These are phyloP conservation scores for Plasmodium vivax DNA, from an alignment of 169 alveolate species.

Conservation along the genomic window DNA sequence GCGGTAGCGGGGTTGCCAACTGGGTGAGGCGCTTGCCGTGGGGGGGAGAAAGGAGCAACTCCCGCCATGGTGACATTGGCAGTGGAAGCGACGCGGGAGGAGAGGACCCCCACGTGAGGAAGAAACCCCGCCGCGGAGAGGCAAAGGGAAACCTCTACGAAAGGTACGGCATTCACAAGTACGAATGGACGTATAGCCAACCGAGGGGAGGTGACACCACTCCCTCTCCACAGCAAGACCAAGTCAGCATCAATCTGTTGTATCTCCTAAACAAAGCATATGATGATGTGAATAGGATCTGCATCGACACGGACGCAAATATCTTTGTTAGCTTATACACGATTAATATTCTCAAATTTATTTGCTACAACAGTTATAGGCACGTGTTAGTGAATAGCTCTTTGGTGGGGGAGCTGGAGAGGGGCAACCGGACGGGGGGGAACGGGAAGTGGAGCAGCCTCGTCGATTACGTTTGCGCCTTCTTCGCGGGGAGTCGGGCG, in stretches of 20 bases:
- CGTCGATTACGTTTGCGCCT: conserved; percentile 7
- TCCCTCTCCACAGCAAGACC: neutral
- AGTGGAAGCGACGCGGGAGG: neutral
- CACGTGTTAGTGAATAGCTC: neutral
- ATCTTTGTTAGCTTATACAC: conserved; percentile 22
- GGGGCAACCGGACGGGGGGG: neutral
- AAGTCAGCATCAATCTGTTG: conserved; percentile 20
- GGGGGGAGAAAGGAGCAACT: neutral
- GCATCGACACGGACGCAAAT: conserved; percentile 49
- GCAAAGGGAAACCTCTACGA: conserved; percentile 27
- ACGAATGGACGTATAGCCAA: neutral
- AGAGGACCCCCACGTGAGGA: neutral
- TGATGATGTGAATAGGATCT: conserved; percentile 36
- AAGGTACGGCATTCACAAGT: conserved; percentile 40
- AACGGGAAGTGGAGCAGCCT: neutral
- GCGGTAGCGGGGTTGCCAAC: neutral
- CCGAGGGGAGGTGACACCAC: neutral
- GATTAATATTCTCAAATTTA: conserved; percentile 43
- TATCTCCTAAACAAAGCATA: conserved; percentile 37
- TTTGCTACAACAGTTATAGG: conserved; percentile 22
- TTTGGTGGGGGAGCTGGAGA: neutral
- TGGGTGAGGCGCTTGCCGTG: neutral
- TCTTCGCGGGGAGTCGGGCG: neutral
- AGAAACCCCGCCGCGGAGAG: neutral
- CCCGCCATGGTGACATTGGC: neutral